Evolutionary conservation across 75 land plant genomes (phyloP).

Genomic region (Chamaecyparis obtusa): DNA sequence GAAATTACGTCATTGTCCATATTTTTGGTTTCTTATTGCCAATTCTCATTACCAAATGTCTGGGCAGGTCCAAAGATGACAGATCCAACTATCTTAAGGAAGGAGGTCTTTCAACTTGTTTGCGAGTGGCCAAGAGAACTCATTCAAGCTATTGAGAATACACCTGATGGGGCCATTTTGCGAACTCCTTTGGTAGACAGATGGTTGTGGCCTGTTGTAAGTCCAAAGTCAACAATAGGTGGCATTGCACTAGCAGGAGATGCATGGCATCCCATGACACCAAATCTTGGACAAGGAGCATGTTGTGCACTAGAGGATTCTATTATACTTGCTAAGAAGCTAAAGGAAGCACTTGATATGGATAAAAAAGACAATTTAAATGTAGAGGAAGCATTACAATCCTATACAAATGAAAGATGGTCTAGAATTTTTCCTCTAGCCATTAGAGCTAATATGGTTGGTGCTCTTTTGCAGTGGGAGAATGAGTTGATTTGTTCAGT

Average conservation of each 20-base stretch:
- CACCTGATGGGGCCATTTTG: conserved; percentile 56
- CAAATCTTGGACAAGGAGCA: conserved; percentile 89
- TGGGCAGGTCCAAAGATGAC: conserved; percentile 50
- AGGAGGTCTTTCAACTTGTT: conserved; percentile 47
- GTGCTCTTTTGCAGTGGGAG: conserved; percentile 67
- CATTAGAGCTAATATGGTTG: conserved; percentile 62
- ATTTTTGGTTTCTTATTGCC: not conserved
- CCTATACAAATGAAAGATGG: conserved; percentile 52
- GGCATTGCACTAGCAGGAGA: conserved; percentile 81
- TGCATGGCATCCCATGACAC: conserved; percentile 97
- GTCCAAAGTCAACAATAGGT: conserved; percentile 39
- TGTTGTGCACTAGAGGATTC: conserved; percentile 90
- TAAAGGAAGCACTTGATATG: not conserved
- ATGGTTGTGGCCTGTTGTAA: conserved; percentile 65
- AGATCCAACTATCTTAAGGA: conserved; percentile 51
- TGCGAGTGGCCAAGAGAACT: conserved; percentile 51
- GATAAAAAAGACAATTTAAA: not conserved
- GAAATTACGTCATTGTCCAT: not conserved
- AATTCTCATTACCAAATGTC: not conserved
- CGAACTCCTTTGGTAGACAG: conserved; percentile 61
- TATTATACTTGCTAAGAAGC: conserved; percentile 45
- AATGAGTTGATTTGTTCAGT: conserved; percentile 55
- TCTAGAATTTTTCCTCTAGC: conserved; percentile 57
- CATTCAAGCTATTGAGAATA: conserved; percentile 39
- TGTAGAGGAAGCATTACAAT: conserved; percentile 39